Evolutionary conservation across 768 basidiomycete species (phyloP), one percentile per base, ranked within the genome.

Genomic region (Phaeolepiota aurea): DNA sequence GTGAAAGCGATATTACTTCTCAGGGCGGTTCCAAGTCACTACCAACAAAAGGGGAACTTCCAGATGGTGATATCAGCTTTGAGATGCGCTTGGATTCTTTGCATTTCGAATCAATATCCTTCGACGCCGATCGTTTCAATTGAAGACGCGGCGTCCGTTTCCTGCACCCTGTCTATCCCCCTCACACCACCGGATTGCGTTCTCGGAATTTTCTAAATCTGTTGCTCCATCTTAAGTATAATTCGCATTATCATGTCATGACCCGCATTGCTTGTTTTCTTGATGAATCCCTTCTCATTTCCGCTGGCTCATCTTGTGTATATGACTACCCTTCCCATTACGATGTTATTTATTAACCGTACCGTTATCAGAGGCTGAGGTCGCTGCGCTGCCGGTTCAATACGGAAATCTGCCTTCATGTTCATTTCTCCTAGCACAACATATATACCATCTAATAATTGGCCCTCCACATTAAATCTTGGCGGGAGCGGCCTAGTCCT

Each of bases 61-160:
- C 18, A 37, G 51, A 54, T 25, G 57, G 51, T 22, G 72, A 80
- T 38, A 45, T 60, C 46, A 72, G 70, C 45, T 59, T 79, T 37
- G 79, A 86, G 63, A 77, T 82, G 79, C 65, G 61, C 25, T 73
- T 86, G 11, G 79, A 83, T 52, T 83, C 83, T 21, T 63, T 86
- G 40, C 80, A 82, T 53, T 86, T 86, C 53, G 83, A 86, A 47
- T 66, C 72, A 1, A 48, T 86, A 33, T 81, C 78, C 40, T 81
- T 86, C 41, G 79, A 86, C 53, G 67, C 70, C 18, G 74, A 79
- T 47, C 66, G 64, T 30, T 80, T 82, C 39, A 41, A 33, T 30
- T 28, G 25, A 28, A 28, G 7, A n/a, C n/a, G n/a, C n/a, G n/a
- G n/a, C n/a, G n/a, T n/a, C n/a, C n/a, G n/a, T n/a, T n/a, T n/a